Evolutionary conservation across 164 flowering plant species (phyloP).

Genomic region (Stephania yunnanensis): DNA sequence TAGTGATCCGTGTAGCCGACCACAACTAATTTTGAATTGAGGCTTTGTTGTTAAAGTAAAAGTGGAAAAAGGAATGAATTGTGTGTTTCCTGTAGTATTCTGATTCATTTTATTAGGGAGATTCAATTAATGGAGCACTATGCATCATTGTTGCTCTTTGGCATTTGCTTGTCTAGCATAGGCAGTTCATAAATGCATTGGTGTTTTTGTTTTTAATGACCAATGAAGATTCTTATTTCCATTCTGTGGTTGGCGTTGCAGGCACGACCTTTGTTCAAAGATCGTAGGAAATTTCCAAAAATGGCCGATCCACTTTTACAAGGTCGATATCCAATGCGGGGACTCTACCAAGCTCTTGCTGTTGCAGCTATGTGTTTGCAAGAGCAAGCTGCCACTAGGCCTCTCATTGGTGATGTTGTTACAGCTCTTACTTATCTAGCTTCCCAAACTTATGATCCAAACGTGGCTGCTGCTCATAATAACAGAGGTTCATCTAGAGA

Average conservation of each 20-base stretch:
- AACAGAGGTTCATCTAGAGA: conserved; percentile 52
- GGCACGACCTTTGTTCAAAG: conserved; percentile 92
- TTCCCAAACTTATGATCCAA: conserved; percentile 81
- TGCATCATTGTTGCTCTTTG: neutral
- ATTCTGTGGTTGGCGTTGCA: conserved; percentile 26
- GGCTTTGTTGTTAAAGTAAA: no score
- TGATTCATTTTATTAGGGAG: neutral
- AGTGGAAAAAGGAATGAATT: neutral
- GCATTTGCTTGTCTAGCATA: neutral
- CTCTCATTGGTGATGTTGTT: conserved; percentile 89
- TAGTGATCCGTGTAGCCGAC: neutral
- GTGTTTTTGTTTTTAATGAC: neutral
- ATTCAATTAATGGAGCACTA: neutral
- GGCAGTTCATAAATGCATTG: neutral
- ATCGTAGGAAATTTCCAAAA: conserved; percentile 82
- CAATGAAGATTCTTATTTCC: neutral
- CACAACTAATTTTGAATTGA: no score
- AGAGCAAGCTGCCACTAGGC: conserved; percentile 92
- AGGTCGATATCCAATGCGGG: conserved; percentile 84
- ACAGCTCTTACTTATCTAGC: conserved; percentile 88
- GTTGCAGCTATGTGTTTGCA: conserved; percentile 98
- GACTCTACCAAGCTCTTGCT: conserved; percentile 94
- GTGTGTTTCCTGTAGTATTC: neutral
- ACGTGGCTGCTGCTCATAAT: conserved; percentile 46
- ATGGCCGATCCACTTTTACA: conserved; percentile 93